Percentiles rank a stretch among this genome's conserved stretches.
Evolutionary conservation across 371 early-diverging fungal species (phyloP).

Genomic region (Circinella umbellata): DNA sequence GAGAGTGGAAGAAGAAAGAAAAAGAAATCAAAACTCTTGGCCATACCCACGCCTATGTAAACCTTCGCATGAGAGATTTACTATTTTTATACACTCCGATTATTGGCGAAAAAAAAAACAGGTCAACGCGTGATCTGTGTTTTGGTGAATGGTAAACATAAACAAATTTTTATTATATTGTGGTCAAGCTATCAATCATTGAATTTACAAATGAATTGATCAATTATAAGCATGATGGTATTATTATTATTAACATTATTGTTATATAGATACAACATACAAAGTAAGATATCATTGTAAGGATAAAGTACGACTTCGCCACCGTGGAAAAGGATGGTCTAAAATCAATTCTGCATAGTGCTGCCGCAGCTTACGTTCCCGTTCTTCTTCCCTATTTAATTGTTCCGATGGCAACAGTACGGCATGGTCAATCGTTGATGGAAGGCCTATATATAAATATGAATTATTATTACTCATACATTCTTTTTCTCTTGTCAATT

Average conservation of each 20-base stretch:
- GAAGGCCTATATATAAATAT: slow-evolving; percentile 32
- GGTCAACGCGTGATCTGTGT: too few species aligned
- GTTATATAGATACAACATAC: too few species aligned
- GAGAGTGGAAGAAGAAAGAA: not conserved
- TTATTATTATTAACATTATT: too few species aligned
- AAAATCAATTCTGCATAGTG: slow-evolving; percentile 1
- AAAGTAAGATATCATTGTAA: too few species aligned
- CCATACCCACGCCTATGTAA: not conserved
- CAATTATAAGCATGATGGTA: too few species aligned
- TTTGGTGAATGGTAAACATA: too few species aligned
- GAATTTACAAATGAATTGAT: too few species aligned
- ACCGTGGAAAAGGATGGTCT: not conserved
- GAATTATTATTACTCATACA: too few species aligned
- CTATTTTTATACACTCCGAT: not conserved
- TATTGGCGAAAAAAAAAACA: too few species aligned
- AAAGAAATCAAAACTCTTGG: slow-evolving; percentile 8
- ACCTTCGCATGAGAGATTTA: not conserved
- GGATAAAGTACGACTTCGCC: not conserved
- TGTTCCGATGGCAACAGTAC: slow-evolving; percentile 49
- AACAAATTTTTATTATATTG: too few species aligned
- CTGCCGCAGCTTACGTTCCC: slow-evolving; percentile 13
- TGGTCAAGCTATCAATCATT: too few species aligned
- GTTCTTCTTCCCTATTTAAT: slow-evolving; percentile 17
- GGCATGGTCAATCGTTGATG: slow-evolving; percentile 53
- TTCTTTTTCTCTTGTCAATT: not conserved